Base-by-base conservation (phyloP, 106 monocot genomes). In the Ottelia alismoides region DNA sequence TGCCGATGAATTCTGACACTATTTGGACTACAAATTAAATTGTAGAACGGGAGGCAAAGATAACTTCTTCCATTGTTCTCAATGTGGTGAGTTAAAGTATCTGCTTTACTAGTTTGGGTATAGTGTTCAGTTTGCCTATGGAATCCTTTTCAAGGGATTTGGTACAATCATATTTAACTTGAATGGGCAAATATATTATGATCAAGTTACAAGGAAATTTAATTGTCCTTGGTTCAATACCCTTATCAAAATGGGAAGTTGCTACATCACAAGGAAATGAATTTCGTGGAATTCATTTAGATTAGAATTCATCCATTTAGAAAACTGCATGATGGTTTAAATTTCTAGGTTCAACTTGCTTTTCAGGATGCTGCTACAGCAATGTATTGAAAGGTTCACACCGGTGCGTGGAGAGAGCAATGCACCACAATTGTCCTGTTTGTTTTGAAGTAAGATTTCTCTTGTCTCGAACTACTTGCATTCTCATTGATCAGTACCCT, bases 381-480 rank as follows among this genome's bases (percentile, higher is more conserved):
- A 59, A 51, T 68, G 30, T 0, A 4, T 65, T 93, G 57, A 74
- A 44, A 49, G 60, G 75, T 28, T 66, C 65, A 35, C 92, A 93
- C 53, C 44, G 27, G 17, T 93, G 92, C 62, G 80, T 93, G 61
- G 92, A 93, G 60, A 87, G 77, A 57, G 83, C 92, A 63, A 83
- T 93, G 87, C 77, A 69, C 58, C 76, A 87, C 22, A 67, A 87
- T 47, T 93, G 92, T 61, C 83, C 92, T 3, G 78, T 93, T 26
- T 93, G 92, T 64, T 87, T 73, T 43, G 92, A 93, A 72, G 92
- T 93, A 49, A 23, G 55, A 62, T 46, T 26, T 22, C 57, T 18
- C 17, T 21, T 23, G 7, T 24, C 43, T 43, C 22, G n/a, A n/a
- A n/a, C n/a, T n/a, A n/a, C n/a, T n/a, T n/a, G n/a, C n/a, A n/a